phyloP scores from a whole-genome alignment of 2,329 filamentous ascomycete species.

The Xylaria hypoxylon region DNA sequence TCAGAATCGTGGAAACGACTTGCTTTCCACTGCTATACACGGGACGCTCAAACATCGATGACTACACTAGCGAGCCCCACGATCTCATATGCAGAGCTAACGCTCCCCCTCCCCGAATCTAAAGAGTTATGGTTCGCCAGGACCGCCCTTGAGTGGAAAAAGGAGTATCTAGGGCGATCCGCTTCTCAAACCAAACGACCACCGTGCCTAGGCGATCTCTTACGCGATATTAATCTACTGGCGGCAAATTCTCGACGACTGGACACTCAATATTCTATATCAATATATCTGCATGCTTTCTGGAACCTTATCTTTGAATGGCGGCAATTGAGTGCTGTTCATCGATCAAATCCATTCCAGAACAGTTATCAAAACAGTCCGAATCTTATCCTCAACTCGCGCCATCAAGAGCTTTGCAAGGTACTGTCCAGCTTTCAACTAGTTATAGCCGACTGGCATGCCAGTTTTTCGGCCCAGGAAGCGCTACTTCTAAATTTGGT shows the following conservation, averaged over 20 bases:
- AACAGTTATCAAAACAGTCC: conserved; percentile 55
- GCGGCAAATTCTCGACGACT: conserved; percentile 61
- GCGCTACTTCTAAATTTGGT: conserved; percentile 65
- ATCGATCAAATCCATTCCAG: conserved; percentile 61
- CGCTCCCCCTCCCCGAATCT: conserved; percentile 72
- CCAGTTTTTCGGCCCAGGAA: conserved; percentile 59
- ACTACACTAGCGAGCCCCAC: conserved; percentile 72
- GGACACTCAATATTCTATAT: conserved; percentile 67
- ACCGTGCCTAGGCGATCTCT: conserved; percentile 66
- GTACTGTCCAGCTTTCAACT: conserved; percentile 63
- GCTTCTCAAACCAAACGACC: conserved; percentile 55
- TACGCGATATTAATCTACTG: conserved; percentile 67
- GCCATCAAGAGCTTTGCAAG: conserved; percentile 72
- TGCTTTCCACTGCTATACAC: conserved; percentile 72
- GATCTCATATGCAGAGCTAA: conserved; percentile 76
- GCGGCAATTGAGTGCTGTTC: conserved; percentile 67
- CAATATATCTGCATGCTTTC: conserved; percentile 72
- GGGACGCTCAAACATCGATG: conserved; percentile 76
- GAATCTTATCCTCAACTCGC: conserved; percentile 62
- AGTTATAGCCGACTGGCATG: conserved; percentile 57
- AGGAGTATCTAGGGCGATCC: conserved; percentile 62
- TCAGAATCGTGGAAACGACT: conserved; percentile 76
- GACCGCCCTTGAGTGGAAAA: conserved; percentile 73
- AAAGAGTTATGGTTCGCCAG: conserved; percentile 74
- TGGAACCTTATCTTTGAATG: conserved; percentile 76